phyloP scores from a whole-genome alignment of 1,284 basidiomycete species.

The Apiotrichum brassicae region DNA sequence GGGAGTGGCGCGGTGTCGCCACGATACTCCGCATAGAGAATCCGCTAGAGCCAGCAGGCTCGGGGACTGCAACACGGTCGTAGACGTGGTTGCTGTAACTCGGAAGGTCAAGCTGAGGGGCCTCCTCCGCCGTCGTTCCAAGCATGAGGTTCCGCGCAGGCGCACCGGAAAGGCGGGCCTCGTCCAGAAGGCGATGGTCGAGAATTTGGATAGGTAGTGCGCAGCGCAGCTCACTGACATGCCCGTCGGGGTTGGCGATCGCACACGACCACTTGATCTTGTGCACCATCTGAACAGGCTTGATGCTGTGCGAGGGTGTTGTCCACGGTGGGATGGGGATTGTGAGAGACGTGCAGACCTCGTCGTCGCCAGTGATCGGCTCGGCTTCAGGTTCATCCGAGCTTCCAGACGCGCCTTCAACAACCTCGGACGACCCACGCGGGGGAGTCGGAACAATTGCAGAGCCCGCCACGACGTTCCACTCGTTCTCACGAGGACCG shows the following conservation, averaged over 20 bases:
- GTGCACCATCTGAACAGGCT: conserved; percentile 66
- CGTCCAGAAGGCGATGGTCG: conserved; percentile 62
- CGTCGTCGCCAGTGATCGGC: conserved; percentile 45
- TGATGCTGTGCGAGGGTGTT: conserved; percentile 55
- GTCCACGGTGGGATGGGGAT: conserved; percentile 50
- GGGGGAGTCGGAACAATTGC: neutral
- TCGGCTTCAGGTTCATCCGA: conserved; percentile 20
- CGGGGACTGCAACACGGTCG: conserved; percentile 76
- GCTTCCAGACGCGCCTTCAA: neutral
- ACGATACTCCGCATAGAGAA: conserved; percentile 25
- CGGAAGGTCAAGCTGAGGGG: conserved; percentile 65
- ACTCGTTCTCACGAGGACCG: neutral
- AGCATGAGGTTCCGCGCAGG: conserved; percentile 64
- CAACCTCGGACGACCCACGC: neutral
- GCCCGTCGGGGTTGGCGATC: conserved; percentile 77
- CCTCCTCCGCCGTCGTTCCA: conserved; percentile 50
- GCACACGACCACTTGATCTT: conserved; percentile 55
- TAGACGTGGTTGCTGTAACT: conserved; percentile 81
- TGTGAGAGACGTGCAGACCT: conserved; percentile 49
- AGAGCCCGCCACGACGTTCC: neutral
- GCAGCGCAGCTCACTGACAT: conserved; percentile 82
- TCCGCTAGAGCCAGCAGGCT: conserved; percentile 48
- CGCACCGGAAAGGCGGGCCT: conserved; percentile 64
- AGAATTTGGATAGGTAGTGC: conserved; percentile 80
- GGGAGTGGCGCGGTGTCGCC: conserved; percentile 30